Evolutionary conservation across 139 green algal species (phyloP), one percentile per base, ranked within the genome.

Genomic region (Chlamydomonas sp.): DNA sequence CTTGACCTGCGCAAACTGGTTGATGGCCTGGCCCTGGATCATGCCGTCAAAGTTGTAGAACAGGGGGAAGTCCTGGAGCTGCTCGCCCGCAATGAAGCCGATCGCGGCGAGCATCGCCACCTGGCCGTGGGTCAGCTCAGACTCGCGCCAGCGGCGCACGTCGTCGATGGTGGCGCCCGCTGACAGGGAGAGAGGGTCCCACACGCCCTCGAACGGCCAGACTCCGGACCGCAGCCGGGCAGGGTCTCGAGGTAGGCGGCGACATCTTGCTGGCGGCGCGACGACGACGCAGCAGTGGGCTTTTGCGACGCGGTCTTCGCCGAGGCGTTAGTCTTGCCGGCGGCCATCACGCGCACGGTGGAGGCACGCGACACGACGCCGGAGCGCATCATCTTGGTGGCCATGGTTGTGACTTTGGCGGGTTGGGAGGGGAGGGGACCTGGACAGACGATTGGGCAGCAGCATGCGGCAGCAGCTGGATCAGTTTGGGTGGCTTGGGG

Each of bases 1-100:
- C 71, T 75, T 77, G 8, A 90, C 77, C 80, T 92, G 84, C 76
- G 88, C 79, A 81, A 95, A 92, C 65, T 91, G 88, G 76, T 84
- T 83, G 73, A 93, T 91, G 60, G 86, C 85, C n/a, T n/a, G n/a
- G 43, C 39, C 65, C 8, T 20, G 77, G 47, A 89, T 77, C 20
- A 74, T 36, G 70, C 83, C 83, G 24, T 89, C 83, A 3, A 75
- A 80, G 66, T 84, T 87, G 57, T 79, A 74, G 75, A 88, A 81
- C 26, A 75, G 50, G 26, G 79, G 68, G 71, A 79, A 78, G 70
- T 85, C 79, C 72, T 88, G 71, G 24, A 71, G 68, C 71, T 87
- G 73, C 81, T 91, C 85, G 30, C 79, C 79, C 2, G 87, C 78
- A 50, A 93, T 74, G 77, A 90, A 89, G 28, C 87, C 87, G 5